Percentiles rank a stretch among this genome's conserved stretches.
Evolutionary conservation across 1,284 basidiomycete genomes (phyloP).

Genomic region (Acaromyces ingoldii): DNA sequence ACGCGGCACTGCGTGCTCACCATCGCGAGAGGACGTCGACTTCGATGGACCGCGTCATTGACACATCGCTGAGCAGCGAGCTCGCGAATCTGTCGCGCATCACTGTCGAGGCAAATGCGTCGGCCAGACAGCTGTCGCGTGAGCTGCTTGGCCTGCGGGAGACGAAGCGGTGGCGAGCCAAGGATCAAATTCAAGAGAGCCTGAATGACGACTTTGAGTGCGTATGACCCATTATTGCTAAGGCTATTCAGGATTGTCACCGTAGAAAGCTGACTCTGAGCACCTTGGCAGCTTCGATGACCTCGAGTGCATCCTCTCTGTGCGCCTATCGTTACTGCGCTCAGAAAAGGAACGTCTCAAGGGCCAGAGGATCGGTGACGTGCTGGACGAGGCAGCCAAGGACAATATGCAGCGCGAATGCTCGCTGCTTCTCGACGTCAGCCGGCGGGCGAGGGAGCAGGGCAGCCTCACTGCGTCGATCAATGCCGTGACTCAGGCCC

Average conservation of each 20-base stretch:
- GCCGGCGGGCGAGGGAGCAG: constrained; percentile 67
- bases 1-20: constrained; percentile 65
- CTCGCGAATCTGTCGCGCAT: constrained; percentile 19
- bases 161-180: constrained; percentile 22
- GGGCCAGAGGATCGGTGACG: constrained; percentile 66
- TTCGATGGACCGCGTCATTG: constrained; percentile 14
- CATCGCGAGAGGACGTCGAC: constrained; percentile 56
- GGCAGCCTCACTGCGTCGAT: constrained; percentile 74
- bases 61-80: constrained; percentile 14
- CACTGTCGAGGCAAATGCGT: constrained; percentile 18
- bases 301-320: constrained; percentile 73
- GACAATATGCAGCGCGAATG: constrained; percentile 64
- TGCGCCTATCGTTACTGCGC: constrained; percentile 74
- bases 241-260: not conserved
- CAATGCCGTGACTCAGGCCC: constrained; percentile 75
- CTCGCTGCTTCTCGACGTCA: constrained; percentile 66
- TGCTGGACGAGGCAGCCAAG: constrained; percentile 60
- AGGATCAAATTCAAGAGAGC: too few relatives aligned
- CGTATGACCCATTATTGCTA: too few relatives aligned
- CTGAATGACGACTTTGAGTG: too few relatives aligned
- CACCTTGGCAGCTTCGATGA: constrained; percentile 64
- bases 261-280: not conserved
- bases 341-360: constrained; percentile 64
- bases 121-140: constrained; percentile 13
- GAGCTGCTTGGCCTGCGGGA: constrained; percentile 30